Evolutionary conservation across 768 basidiomycete genomes (phyloP), one percentile per base, ranked within the genome.

Genomic region (Trichaptum fuscoviolaceum): DNA sequence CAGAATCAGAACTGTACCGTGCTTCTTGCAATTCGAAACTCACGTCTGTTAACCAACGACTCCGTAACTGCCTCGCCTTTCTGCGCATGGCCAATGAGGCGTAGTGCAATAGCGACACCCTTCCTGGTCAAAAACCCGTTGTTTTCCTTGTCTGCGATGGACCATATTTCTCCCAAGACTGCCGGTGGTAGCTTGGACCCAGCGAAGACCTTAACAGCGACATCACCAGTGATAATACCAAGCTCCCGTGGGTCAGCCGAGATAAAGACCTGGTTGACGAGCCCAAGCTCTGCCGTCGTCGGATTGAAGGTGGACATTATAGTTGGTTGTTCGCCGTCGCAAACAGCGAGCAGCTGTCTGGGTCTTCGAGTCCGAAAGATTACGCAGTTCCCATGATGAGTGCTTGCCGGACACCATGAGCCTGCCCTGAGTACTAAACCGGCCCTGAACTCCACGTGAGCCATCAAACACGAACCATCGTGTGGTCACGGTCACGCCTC

Each of bases 81-180:
- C 81, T 99, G 97, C 2, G 95, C 92, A 83, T 92, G 92, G 4
- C 92, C 95, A 68, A 99, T 94, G 63, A 99, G 82, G 66, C 97
- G 84, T n/a, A 96, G 82, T 27, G 93, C 95, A 67, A 91, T 82
- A 20, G 93, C 88, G 71, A 95, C 92, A 58, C 92, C 92, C 73
- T 93, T 95, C 70, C 85, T 87, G 12, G 94, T 89, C 64, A 99
- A 85, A 79, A 89, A 95, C 1, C 97, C 97, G 68, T 92, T 92
- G 81, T 98, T 96, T 35, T 95, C 89, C 65, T 91, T 88, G 80
- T 99, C 97, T 63, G 95, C 89, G 67, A 99, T 79, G 67, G 81
- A 85, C 96, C 97, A 99, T 69, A 99, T 90, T 79, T 97, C 93
- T 59, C 96, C 93, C 68, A 99, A 87, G 36, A 84, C 83, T 20